Evolutionary conservation across 768 basidiomycete genomes (phyloP).

Genomic region (Hericium alpestre): DNA sequence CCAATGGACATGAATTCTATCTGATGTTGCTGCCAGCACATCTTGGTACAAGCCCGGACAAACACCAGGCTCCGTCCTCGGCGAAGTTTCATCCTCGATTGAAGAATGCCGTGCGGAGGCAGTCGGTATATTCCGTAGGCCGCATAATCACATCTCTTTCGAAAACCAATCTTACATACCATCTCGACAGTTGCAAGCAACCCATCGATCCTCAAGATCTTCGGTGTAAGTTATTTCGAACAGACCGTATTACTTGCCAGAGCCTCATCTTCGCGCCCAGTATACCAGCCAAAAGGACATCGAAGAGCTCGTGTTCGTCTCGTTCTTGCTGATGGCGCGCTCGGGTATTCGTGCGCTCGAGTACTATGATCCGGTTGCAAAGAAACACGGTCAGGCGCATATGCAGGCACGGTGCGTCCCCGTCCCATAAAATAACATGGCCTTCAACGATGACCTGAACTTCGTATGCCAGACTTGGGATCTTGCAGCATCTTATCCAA

Average conservation of each 20-base stretch:
- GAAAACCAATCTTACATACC: not conserved
- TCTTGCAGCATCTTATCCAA: slow-evolving; percentile 68
- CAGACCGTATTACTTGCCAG: not conserved
- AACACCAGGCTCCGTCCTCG: slow-evolving; percentile 71
- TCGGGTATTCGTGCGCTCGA: slow-evolving; percentile 71
- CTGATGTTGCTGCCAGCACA: slow-evolving; percentile 29
- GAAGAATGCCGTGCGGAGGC: slow-evolving; percentile 91
- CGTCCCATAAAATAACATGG: no score
- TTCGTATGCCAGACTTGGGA: slow-evolving; percentile 49
- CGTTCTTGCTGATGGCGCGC: slow-evolving; percentile 81
- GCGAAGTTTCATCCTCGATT: slow-evolving; percentile 83
- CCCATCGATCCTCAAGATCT: slow-evolving; percentile 65
- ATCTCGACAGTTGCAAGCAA: slow-evolving; percentile 59
- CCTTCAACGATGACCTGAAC: not conserved
- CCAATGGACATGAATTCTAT: no score
- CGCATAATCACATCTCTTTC: not conserved
- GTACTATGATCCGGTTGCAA: slow-evolving; percentile 68
- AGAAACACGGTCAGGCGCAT: slow-evolving; percentile 83
- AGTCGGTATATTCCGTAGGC: slow-evolving; percentile 69
- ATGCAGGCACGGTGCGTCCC: slow-evolving; percentile 73
- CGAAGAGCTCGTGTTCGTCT: slow-evolving; percentile 72
- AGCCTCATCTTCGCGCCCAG: slow-evolving; percentile 23
- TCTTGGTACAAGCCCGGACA: slow-evolving; percentile 88
- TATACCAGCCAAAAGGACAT: slow-evolving; percentile 58
- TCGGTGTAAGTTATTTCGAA: slow-evolving; percentile 40